Conservation (phyloP, 1,284 basidiomycete genomes). For the Melanopsichium pennsylvanicum region DNA sequence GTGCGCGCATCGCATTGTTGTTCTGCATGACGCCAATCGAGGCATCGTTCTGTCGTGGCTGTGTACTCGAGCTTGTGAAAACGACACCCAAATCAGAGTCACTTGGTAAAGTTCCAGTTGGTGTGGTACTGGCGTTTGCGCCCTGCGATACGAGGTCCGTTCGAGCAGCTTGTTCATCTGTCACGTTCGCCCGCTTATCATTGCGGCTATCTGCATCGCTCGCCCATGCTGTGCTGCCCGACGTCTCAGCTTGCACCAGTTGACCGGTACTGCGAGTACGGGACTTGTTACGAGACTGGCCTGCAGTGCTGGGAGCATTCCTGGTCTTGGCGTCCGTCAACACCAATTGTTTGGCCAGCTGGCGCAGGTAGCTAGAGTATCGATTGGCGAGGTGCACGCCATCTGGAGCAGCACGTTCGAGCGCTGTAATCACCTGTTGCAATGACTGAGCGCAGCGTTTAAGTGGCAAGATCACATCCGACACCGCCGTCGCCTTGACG, state of each 20-base stretch:
- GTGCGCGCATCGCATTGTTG: background rate
- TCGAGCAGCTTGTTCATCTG: too few species aligned
- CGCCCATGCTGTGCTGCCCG: background rate
- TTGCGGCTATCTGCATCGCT: slow-evolving; percentile 2
- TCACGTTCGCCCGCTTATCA: background rate
- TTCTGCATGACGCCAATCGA: background rate
- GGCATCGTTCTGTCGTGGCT: background rate
- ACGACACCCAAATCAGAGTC: background rate
- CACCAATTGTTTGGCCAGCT: slow-evolving; percentile 44
- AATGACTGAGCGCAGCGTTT: slow-evolving; percentile 44
- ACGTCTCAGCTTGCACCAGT: slow-evolving; percentile 1
- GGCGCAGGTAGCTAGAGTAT: slow-evolving; percentile 46
- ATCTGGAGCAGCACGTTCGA: slow-evolving; percentile 40
- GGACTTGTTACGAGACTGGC: slow-evolving; percentile 11
- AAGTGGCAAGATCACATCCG: slow-evolving; percentile 44
- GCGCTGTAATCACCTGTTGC: slow-evolving; percentile 45
- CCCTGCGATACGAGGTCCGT: too few species aligned
- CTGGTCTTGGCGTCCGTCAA: slow-evolving; percentile 44
- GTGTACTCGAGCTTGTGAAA: background rate
- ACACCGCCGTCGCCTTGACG: slow-evolving; percentile 49
- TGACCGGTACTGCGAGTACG: slow-evolving; percentile 9
- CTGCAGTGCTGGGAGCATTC: slow-evolving; percentile 1
- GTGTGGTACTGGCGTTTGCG: too few species aligned
- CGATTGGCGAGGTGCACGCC: slow-evolving; percentile 43
- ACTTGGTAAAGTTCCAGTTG: too few species aligned